Conservation (phyloP, 352 stramenopile genomes). For the Phytophthora brassicae region DNA sequence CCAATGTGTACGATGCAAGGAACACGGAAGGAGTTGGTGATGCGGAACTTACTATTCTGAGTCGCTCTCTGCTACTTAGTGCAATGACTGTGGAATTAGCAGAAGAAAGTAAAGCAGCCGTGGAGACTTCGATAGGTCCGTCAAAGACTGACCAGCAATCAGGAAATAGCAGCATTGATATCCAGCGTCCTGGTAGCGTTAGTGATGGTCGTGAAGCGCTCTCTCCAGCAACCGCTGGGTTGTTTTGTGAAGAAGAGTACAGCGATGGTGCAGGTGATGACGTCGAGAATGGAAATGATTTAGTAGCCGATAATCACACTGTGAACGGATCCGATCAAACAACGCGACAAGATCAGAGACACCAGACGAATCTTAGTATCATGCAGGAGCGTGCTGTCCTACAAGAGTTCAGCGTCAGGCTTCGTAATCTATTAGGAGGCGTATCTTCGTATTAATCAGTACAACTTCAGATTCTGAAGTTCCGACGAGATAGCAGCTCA, state of each 20-base stretch:
- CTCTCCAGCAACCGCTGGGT: constrained; percentile 46
- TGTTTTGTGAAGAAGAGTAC: constrained; percentile 75
- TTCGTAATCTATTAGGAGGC: constrained; percentile 51
- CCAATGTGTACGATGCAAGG: constrained; percentile 35
- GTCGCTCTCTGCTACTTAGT: constrained; percentile 55
- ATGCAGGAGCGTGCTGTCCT: constrained; percentile 78
- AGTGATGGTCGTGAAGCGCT: constrained; percentile 25
- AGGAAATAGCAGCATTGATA: constrained; percentile 3
- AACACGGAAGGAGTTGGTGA: constrained; percentile 32
- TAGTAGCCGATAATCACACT: background rate
- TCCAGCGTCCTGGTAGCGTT: constrained; percentile 1
- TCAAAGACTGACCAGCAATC: constrained; percentile 4
- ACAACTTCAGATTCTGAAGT: too few species aligned
- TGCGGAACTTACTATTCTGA: constrained; percentile 45
- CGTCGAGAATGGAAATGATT: constrained; percentile 9
- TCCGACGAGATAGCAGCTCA: constrained; percentile 2
- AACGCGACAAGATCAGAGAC: constrained; percentile 3
- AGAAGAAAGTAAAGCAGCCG: constrained; percentile 23
- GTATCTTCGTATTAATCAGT: constrained; percentile 16
- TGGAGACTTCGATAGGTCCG: background rate
- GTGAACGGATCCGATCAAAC: constrained; percentile 7
- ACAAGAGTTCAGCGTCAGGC: constrained; percentile 79
- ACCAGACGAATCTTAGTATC: constrained; percentile 23
- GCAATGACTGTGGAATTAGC: constrained; percentile 42
- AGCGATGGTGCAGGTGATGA: constrained; percentile 38